Evolutionary conservation across 2,329 filamentous ascomycete species (phyloP), one percentile per base, ranked within the genome.

Genomic region (Claviceps citrina): DNA sequence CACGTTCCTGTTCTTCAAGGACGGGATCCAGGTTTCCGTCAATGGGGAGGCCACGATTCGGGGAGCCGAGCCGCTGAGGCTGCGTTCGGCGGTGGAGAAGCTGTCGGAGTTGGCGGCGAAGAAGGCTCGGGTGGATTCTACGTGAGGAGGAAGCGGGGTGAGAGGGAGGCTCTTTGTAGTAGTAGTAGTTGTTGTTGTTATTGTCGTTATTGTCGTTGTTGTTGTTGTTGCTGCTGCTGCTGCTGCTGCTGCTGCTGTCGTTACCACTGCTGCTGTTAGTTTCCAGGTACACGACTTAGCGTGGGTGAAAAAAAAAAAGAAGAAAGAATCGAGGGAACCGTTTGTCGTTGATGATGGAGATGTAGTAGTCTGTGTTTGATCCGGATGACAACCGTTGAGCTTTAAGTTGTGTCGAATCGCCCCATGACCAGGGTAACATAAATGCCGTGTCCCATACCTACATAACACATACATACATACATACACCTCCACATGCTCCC

Each of bases 1-100:
- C 37, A 93, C 86, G 9, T 95, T 96, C 63, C 53, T 84, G 42
- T 66, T 93, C 58, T 94, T 89, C 76, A 86, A 87, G 71, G 64
- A 80, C 48, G 84, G 81, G 49, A 48, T 49, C 39, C 52, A 53
- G 39, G 55, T 57, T 28, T 51, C 49, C 18, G 55, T 59, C 10
- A 52, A 57, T 19, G 54, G 54, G 4, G 42, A 57, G 41, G 46
- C 49, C 7, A 46, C 49, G 42, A 54, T 63, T 44, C 54, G 51
- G 41, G 60, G 60, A 9, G 60, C 59, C 1, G 54, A 62, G 26
- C 53, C 52, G 1, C 31, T 42, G 9, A 44, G 44, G 7, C 46
- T 64, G 15, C 50, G 47, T 6, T 54, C 54, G 4, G 60, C 60
- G 2, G 56, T 53, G 2, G 59, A 62, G 47, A 64, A 63, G 51